phyloP scores from a whole-genome alignment of 345 rosid species.

The Streptanthus diversifolius region DNA sequence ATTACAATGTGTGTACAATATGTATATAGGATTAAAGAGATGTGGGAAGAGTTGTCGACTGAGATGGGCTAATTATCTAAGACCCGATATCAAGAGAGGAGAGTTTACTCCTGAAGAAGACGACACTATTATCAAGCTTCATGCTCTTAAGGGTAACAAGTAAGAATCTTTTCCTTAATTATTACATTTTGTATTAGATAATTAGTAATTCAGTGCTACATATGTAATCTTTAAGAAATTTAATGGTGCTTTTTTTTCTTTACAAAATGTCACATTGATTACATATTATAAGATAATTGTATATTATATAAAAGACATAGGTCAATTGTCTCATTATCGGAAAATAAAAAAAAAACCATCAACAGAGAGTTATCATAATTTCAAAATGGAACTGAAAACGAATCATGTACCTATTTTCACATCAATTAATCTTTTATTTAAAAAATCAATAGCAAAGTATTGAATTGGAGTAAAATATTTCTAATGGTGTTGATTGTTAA shows the following conservation, averaged over 20 bases:
- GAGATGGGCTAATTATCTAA: conserved; percentile 49
- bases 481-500: neutral
- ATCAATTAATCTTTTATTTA: neutral
- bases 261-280: neutral
- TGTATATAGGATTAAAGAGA: conserved; percentile 38
- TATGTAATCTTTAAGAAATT: neutral
- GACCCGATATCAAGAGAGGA: conserved; percentile 55
- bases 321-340: too few species aligned
- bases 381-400: neutral
- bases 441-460: neutral
- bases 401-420: too few species aligned
- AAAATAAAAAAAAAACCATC: too few species aligned
- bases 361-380: too few species aligned
- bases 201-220: neutral
- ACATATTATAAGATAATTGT: neutral
- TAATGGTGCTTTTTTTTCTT: neutral
- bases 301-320: neutral
- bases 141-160: conserved; percentile 50
- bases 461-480: neutral
- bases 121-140: conserved; percentile 40
- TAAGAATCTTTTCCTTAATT: neutral
- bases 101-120: conserved; percentile 44
- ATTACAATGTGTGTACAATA: neutral
- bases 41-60: conserved; percentile 53
- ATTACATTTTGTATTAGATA: neutral